These are phyloP conservation scores for Tylopilus intermedius DNA, from an alignment of 768 basidiomycete genomes.

Conservation along the genomic window DNA sequence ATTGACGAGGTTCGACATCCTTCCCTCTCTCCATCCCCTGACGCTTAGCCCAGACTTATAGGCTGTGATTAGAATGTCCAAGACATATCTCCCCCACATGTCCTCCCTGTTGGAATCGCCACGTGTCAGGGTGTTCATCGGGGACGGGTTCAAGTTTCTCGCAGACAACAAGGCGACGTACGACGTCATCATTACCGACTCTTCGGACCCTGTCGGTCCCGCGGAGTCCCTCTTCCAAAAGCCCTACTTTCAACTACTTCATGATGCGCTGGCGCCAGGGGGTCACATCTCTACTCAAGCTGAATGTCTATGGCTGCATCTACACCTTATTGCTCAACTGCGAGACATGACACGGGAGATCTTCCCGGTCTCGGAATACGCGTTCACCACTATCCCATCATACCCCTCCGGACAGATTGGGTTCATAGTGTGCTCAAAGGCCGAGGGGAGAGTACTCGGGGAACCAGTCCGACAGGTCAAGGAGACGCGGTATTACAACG, in stretches of 20 bases:
- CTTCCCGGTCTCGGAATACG: constrained; percentile 84
- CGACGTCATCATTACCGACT: constrained; percentile 98
- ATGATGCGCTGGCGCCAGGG: constrained; percentile 82
- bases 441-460: constrained; percentile 59
- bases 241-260: constrained; percentile 92
- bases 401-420: constrained; percentile 99
- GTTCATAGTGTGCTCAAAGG: constrained; percentile 85
- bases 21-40: neutral
- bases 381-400: constrained; percentile 93
- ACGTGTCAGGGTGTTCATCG: constrained; percentile 79
- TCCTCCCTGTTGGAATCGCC: constrained; percentile 72
- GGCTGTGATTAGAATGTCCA: constrained; percentile 94
- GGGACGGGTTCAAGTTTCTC: constrained; percentile 97
- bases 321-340: constrained; percentile 77
- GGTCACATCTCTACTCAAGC: constrained; percentile 94
- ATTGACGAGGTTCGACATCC: constrained; percentile 76
- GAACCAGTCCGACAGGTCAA: constrained; percentile 69
- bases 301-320: constrained; percentile 92
- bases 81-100: constrained; percentile 92
- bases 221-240: constrained; percentile 93
- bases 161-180: constrained; percentile 80
- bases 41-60: constrained; percentile 25
- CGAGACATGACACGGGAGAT: constrained; percentile 60
- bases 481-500: constrained; percentile 80
- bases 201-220: constrained; percentile 97